phyloP scores from a whole-genome alignment of 1,284 basidiomycete species.

The Anthracocystis walkeri region DNA sequence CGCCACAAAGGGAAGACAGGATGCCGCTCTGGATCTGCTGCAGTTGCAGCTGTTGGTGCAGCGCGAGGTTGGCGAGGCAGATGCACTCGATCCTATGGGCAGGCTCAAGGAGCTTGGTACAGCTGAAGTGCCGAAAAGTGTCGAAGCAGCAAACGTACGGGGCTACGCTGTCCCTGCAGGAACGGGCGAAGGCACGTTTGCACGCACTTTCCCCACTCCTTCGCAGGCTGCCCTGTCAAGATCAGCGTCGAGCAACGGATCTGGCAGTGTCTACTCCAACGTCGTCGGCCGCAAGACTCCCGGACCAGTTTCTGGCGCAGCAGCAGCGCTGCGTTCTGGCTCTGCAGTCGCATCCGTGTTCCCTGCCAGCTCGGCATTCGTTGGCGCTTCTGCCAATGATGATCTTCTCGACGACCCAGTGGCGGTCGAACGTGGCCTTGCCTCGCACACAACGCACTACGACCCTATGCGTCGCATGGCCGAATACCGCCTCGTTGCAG shows the following conservation, averaged over 20 bases:
- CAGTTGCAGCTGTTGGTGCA: conserved; percentile 54
- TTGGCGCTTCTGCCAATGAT: conserved; percentile 5
- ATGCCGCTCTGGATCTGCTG: conserved; percentile 64
- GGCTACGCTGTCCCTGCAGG: conserved; percentile 31
- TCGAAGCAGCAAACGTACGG: conserved; percentile 19
- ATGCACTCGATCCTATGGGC: conserved; percentile 60
- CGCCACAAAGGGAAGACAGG: conserved; percentile 61
- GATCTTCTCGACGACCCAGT: conserved; percentile 28
- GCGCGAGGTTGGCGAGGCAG: conserved; percentile 44
- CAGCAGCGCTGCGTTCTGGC: conserved; percentile 38
- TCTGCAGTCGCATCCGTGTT: conserved; percentile 45
- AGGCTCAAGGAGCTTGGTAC: conserved; percentile 25
- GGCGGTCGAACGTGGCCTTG: conserved; percentile 32
- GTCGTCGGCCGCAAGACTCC: conserved; percentile 35
- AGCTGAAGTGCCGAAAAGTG: conserved; percentile 31
- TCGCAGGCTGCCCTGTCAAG: conserved; percentile 32
- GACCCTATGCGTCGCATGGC: conserved; percentile 46
- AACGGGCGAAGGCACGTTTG: conserved; percentile 25
- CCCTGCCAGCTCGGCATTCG: conserved; percentile 50
- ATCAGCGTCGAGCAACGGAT: background rate
- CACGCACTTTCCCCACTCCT: conserved; percentile 31
- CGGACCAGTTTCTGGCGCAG: conserved; percentile 26
- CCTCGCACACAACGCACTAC: conserved; percentile 25
- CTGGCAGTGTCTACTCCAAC: conserved; percentile 29
- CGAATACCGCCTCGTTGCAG: conserved; percentile 51